Evolutionary conservation across 2,329 filamentous ascomycete species (phyloP), one percentile per base, ranked within the genome.

Genomic region (Colletotrichum nymphaeae): DNA sequence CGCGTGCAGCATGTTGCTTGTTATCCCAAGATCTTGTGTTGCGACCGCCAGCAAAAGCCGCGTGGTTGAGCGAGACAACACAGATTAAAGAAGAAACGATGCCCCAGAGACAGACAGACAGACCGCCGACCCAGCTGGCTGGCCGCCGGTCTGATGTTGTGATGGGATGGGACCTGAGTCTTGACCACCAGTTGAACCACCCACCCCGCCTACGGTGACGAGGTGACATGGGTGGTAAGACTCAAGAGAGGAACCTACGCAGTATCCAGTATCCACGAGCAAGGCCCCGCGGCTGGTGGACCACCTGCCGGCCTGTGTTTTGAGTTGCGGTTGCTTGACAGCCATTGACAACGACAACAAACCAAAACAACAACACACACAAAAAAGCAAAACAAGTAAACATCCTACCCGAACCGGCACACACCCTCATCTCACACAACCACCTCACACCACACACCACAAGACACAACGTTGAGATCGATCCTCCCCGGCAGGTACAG

Each of bases 321-420:
- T 58, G 69, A 52, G 58, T 55, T 64, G 30, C 46, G 62, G 62
- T 63, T 30, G 46, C 62, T 55, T 55, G 52, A 55, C 24, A n/a
- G 14, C 28, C 53, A n/a, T 58, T 42, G 37, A 42, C 66, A 46
- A 69, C 32, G 59, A 66, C 42, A 42, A 42, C 65, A 69, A 69
- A 59, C 42, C 42, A 49, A 30, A 57, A 55, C 56, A 42, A 57
- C 35, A 63, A 30, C 55, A 65, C 26, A 60, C 30, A 9, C 14
- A 32, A 46, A 55, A 35, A 66, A 60, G 14, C 49, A 65, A 73
- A 37, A 46, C 63, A 57, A 56, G 63, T 62, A 70, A 72, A 72
- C 69, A 72, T 63, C 59, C 30, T 69, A 64, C 70, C 70, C 9
- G 69, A 69, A 57, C 57, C 24, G 66, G 46, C 42, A 46, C n/a